Percentiles rank a stretch among this genome's conserved stretches.
These are phyloP conservation scores for Zoysia pacifica DNA, from an alignment of 176 grass and related monocot genomes.

Conservation along the genomic window DNA sequence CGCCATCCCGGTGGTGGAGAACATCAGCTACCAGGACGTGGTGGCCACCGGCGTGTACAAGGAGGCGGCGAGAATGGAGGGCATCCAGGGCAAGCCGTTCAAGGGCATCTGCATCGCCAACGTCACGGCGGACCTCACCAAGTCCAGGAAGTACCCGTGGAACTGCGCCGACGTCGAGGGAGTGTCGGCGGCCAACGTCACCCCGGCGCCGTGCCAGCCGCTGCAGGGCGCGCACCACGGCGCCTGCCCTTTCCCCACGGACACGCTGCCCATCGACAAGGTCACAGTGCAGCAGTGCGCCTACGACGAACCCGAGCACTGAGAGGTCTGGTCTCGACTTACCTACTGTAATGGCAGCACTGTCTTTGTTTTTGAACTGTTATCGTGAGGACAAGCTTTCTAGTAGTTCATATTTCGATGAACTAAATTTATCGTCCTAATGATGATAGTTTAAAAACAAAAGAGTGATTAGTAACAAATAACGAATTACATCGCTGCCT, in stretches of 20 bases:
- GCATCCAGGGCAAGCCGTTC: constrained; percentile 66
- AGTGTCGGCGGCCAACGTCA: constrained; percentile 50
- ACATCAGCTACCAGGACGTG: constrained; percentile 90
- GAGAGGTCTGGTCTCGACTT: no score
- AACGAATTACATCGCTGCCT: no score
- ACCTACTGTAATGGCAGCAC: no score
- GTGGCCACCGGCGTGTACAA: constrained; percentile 62
- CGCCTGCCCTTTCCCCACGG: constrained; percentile 60
- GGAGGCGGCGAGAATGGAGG: constrained; percentile 66
- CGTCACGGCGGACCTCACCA: constrained; percentile 52
- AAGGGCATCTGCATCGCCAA: constrained; percentile 81
- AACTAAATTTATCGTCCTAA: no score
- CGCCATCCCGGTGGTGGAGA: constrained; percentile 68
- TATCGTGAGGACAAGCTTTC: no score
- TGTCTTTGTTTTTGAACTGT: no score
- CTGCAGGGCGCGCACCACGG: constrained; percentile 48
- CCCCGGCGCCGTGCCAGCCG: constrained; percentile 54
- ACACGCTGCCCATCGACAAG: constrained; percentile 57
- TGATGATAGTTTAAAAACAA: no score
- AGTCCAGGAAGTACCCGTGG: constrained; percentile 71
- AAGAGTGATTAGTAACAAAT: no score
- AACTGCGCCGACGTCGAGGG: constrained; percentile 75
- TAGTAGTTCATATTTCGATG: no score
- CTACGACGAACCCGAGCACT: constrained; percentile 11
- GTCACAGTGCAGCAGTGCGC: constrained; percentile 59